Evolutionary conservation across 495 filamentous ascomycete species (phyloP), one percentile per base, ranked within the genome.

Genomic region (Margaritispora aquatica): DNA sequence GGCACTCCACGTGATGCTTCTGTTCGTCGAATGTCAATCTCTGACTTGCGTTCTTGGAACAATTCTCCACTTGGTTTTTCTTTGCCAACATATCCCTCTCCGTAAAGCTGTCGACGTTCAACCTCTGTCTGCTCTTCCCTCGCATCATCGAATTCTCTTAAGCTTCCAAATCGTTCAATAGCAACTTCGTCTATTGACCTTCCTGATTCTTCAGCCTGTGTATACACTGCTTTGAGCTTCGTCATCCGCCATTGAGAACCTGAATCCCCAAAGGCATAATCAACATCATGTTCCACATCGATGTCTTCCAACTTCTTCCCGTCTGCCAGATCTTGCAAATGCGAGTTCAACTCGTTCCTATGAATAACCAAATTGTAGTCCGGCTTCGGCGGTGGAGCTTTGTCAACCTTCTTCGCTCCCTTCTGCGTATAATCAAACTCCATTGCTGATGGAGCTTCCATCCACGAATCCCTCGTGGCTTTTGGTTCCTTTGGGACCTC

Each of bases 241-340:
- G 86, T 93, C 93, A 97, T 97, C 48, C 94, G 84, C 93, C 95
- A 99, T 61, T 88, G 80, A 19, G 92, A 89, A 0, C 95, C 94
- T 15, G 82, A 70, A 70, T 99, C 95, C 19, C 94, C 94, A 73
- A 99, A 96, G 0, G 76, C 88, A 68, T 97, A 99, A 58, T 77
- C 74, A 15, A 95, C 84, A 29, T 88, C 82, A 61, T 86, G 82
- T 59, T 82, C 76, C 1, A 78, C 69, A 31, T 81, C 74, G 9
- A 81, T 54, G 10, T 71, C 69, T 22, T 75, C 72, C 0, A 81
- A 51, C 0, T 64, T 74, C 55, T 79, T 85, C 0, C 81, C 83
- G 27, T 83, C 78, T 24, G 74, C 64, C 26, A 89, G 63, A 63
- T 88, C 84, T 15, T 77, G 79, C 26, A 96, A 70, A 63, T 90